These are phyloP conservation scores for Xylaria sp. DNA, from an alignment of 2,329 filamentous ascomycete genomes.

Conservation along the genomic window DNA sequence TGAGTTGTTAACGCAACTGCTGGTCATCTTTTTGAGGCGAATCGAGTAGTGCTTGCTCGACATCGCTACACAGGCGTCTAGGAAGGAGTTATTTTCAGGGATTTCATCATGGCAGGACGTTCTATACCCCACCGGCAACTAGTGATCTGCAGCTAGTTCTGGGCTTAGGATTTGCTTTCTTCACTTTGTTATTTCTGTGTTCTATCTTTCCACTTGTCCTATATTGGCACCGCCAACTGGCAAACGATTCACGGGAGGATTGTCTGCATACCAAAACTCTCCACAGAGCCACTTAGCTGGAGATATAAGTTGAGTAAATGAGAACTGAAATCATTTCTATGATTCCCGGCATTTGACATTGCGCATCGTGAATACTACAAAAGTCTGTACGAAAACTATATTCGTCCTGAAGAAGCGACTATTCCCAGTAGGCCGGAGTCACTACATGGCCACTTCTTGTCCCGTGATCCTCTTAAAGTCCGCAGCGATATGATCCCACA, in stretches of 20 bases:
- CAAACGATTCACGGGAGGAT: background rate
- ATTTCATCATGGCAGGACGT: slow-evolving; percentile 25
- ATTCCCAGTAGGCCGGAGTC: no score
- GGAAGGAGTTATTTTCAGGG: slow-evolving; percentile 20
- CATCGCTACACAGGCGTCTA: slow-evolving; percentile 29
- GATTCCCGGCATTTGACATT: background rate
- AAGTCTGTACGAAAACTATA: background rate
- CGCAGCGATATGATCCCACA: slow-evolving; percentile 43
- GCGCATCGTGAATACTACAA: background rate
- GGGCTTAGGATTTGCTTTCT: slow-evolving; percentile 39
- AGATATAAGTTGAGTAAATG: slow-evolving; percentile 9
- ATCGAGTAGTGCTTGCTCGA: slow-evolving; percentile 3
- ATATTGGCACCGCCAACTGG: slow-evolving; percentile 10
- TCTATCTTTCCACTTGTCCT: slow-evolving; percentile 2
- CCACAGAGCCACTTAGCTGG: background rate
- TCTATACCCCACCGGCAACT: slow-evolving; percentile 39
- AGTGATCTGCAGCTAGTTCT: slow-evolving; percentile 27
- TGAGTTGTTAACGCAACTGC: background rate
- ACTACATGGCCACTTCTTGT: background rate
- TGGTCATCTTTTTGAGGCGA: background rate
- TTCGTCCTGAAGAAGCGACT: background rate
- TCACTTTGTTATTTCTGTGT: slow-evolving; percentile 22
- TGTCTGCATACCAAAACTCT: background rate
- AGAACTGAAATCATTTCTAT: background rate
- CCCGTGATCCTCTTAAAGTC: slow-evolving; percentile 29